phyloP scores from a whole-genome alignment of 2,329 filamentous ascomycete species.

The Alternaria sp. region DNA sequence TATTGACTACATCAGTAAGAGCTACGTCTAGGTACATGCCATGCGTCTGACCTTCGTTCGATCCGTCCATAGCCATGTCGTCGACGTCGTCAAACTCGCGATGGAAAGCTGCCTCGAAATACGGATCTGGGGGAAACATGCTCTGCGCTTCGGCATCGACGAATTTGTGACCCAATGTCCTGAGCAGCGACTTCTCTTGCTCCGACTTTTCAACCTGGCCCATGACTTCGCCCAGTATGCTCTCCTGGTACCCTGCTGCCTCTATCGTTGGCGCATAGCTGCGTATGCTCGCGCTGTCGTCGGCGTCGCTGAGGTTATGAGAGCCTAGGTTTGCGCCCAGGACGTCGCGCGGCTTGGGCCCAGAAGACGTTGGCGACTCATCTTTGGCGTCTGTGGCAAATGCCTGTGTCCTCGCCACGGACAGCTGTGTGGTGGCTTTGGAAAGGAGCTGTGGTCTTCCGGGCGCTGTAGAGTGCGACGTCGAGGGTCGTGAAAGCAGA shows the following conservation, averaged over 20 bases:
- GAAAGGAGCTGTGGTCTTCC: slow-evolving; percentile 59
- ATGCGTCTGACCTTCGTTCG: slow-evolving; percentile 67
- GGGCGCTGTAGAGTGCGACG: slow-evolving; percentile 53
- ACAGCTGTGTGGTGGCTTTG: slow-evolving; percentile 84
- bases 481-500: slow-evolving; percentile 50
- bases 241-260: slow-evolving; percentile 77
- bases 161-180: slow-evolving; percentile 68
- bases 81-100: slow-evolving; percentile 81
- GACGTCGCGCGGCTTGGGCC: slow-evolving; percentile 52
- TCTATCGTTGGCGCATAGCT: slow-evolving; percentile 72
- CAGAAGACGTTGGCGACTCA: slow-evolving; percentile 37
- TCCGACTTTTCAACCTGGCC: slow-evolving; percentile 67
- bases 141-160: slow-evolving; percentile 64
- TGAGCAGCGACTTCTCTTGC: slow-evolving; percentile 74
- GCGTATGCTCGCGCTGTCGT: slow-evolving; percentile 72
- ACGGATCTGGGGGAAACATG: slow-evolving; percentile 55
- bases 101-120: slow-evolving; percentile 71
- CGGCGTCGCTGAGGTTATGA: slow-evolving; percentile 63
- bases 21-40: slow-evolving; percentile 23
- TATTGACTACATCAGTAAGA: slow-evolving; percentile 44
- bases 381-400: slow-evolving; percentile 65
- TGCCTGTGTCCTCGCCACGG: slow-evolving; percentile 78
- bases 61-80: slow-evolving; percentile 62
- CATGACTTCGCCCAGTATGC: slow-evolving; percentile 77
- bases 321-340: slow-evolving; percentile 52